phyloP scores from a whole-genome alignment of 768 basidiomycete genomes.

The Calocera cornea region DNA sequence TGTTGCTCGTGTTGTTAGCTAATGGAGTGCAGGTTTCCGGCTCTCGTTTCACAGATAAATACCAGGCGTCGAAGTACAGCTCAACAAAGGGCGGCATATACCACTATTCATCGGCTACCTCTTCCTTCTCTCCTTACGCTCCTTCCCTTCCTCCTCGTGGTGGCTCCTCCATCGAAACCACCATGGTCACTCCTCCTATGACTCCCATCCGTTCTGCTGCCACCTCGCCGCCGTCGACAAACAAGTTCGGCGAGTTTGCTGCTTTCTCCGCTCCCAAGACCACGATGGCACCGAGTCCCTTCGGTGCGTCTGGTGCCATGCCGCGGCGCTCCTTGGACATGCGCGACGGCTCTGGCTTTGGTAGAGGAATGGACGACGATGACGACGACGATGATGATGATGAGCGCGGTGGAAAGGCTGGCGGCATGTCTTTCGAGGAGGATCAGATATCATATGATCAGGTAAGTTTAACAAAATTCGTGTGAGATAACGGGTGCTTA shows the following conservation, averaged over 20 bases:
- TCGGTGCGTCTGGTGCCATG: constrained; percentile 63
- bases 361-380: constrained; percentile 42
- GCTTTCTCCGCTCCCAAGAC: constrained; percentile 13
- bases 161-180: background rate
- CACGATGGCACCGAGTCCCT: constrained; percentile 44
- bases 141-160: constrained; percentile 31
- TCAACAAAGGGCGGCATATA: constrained; percentile 7
- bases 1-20: background rate
- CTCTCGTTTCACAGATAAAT: constrained; percentile 96
- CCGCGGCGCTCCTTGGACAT: constrained; percentile 69
- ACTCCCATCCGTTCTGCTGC: constrained; percentile 27
- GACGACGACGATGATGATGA: constrained; percentile 54
- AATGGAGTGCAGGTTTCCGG: constrained; percentile 54
- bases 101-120: constrained; percentile 35
- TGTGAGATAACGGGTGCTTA: background rate
- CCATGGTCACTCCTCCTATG: constrained; percentile 25
- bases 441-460: constrained; percentile 87
- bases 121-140: constrained; percentile 37
- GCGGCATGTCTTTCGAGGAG: constrained; percentile 59
- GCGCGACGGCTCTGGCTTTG: constrained; percentile 30
- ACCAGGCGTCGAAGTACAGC: constrained; percentile 44
- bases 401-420: constrained; percentile 33
- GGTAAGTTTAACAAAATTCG: constrained; percentile 38
- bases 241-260: constrained; percentile 54
- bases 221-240: constrained; percentile 49